A percentile compares a stretch with the other conserved stretches of the same genome.
Conservation (phyloP, 2,329 filamentous ascomycete genomes). For the Hypoxylon sp. region DNA sequence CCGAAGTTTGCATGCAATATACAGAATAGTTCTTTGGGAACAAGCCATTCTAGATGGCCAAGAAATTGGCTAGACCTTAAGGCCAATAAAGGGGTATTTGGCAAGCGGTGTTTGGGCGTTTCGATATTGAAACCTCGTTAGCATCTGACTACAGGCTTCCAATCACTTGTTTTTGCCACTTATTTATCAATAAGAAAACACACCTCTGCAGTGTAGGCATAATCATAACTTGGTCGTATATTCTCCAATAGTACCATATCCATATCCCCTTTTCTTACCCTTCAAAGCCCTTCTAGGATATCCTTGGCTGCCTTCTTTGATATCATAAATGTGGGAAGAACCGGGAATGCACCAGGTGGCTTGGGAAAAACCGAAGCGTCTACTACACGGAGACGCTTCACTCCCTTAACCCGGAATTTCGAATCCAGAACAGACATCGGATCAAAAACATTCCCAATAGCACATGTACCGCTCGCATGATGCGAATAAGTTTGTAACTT, state of each 20-base stretch:
- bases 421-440: conserved; percentile 65
- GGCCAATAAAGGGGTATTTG: too few relatives aligned
- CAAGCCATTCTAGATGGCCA: too few relatives aligned
- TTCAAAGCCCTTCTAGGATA: conserved; percentile 37
- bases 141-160: too few relatives aligned
- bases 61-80: too few relatives aligned
- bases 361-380: conserved; percentile 66
- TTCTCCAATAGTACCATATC: background rate
- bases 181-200: background rate
- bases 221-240: background rate
- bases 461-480: conserved; percentile 45
- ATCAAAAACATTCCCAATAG: conserved; percentile 59
- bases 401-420: conserved; percentile 65
- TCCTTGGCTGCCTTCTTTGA: conserved; percentile 49
- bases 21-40: too few relatives aligned
- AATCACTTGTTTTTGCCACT: too few relatives aligned
- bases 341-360: conserved; percentile 58
- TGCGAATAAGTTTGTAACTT: conserved; percentile 45
- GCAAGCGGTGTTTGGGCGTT: too few relatives aligned
- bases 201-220: background rate
- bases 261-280: too few relatives aligned
- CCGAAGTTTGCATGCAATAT: too few relatives aligned
- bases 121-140: too few relatives aligned
- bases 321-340: conserved; percentile 49
- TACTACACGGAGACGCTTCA: conserved; percentile 65